Evolutionary conservation across 306 rosid species (phyloP).

Genomic region (Begonia masoniana): DNA sequence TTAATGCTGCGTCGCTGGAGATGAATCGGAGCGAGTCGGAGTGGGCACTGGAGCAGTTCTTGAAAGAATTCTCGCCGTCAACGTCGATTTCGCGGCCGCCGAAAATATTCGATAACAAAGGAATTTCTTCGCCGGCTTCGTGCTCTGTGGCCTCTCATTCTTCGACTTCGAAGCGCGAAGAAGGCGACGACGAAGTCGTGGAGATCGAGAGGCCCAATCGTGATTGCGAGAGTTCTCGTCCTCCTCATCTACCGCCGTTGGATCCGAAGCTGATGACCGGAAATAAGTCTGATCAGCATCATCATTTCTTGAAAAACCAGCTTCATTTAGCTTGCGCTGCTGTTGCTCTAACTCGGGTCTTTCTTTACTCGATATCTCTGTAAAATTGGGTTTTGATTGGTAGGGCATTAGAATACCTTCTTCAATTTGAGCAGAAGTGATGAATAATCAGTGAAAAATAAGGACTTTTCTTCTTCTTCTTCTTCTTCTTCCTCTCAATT

Average conservation of each 20-base stretch:
- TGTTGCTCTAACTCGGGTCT: constrained; percentile 35
- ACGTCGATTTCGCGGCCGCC: constrained; percentile 9
- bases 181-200: constrained; percentile 22
- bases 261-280: constrained; percentile 11
- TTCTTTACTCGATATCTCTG: not conserved
- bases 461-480: not conserved
- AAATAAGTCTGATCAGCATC: constrained; percentile 22
- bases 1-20: constrained; percentile 3
- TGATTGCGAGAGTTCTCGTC: constrained; percentile 14
- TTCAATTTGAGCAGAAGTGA: not conserved
- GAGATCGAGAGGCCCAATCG: constrained; percentile 29
- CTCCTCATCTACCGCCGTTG: constrained; percentile 15
- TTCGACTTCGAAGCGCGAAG: constrained; percentile 29
- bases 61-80: constrained; percentile 28
- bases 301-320: constrained; percentile 27
- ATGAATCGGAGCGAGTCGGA: constrained; percentile 44
- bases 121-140: constrained; percentile 11
- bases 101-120: constrained; percentile 3
- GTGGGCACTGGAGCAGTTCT: constrained; percentile 37
- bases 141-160: constrained; percentile 30
- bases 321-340: constrained; percentile 50
- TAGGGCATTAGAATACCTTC: too few relatives aligned
- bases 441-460: not conserved
- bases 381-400: not conserved
- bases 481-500: not conserved